A percentile compares a stretch with the other conserved stretches of the same genome.
These are phyloP conservation scores for Macrolepiota albuminosa DNA, from an alignment of 768 basidiomycete genomes.

Conservation along the genomic window DNA sequence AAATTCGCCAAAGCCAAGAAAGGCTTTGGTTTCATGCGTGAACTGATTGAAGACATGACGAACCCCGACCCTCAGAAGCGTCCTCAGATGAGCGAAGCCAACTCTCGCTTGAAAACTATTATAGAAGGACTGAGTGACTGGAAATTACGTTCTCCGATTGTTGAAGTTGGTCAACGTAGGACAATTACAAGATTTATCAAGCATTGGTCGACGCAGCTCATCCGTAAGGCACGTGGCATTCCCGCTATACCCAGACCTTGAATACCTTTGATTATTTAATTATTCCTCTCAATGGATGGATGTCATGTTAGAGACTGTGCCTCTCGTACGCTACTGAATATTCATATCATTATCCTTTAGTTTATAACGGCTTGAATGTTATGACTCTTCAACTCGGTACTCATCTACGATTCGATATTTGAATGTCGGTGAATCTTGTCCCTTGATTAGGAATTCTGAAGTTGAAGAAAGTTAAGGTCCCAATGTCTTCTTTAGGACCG, in stretches of 20 bases:
- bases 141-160: not conserved
- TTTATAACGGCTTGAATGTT: not conserved
- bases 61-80: not conserved
- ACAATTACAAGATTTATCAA: not conserved
- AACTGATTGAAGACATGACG: conserved; percentile 2
- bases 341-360: not conserved
- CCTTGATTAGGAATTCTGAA: not conserved
- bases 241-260: conserved; percentile 2
- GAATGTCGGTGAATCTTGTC: not conserved
- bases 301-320: not conserved
- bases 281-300: not conserved
- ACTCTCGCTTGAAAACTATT: not conserved
- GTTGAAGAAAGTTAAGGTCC: not conserved
- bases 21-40: conserved; percentile 3
- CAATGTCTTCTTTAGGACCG: not conserved
- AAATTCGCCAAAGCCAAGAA: not conserved
- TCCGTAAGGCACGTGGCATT: not conserved
- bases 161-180: not conserved
- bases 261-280: not conserved
- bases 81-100: not conserved
- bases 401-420: not conserved
- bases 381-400: not conserved
- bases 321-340: not conserved
- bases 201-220: not conserved
- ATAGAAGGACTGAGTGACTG: not conserved